Evolutionary conservation across 164 flowering plant genomes (phyloP), one percentile per base, ranked within the genome.

Genomic region (Warburgia ugandensis): DNA sequence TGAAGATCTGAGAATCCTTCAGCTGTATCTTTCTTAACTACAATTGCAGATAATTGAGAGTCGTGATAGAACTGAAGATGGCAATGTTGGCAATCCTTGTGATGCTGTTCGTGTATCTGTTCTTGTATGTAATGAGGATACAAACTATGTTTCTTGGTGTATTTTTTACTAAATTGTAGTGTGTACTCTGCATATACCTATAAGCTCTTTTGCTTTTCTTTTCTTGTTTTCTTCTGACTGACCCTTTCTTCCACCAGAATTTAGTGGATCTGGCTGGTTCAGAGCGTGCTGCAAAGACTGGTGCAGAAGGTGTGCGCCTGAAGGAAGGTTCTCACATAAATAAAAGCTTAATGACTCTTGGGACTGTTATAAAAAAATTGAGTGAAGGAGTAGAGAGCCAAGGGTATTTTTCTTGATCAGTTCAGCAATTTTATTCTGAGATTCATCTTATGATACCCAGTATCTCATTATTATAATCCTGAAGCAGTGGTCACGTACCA

Each of bases 21-120:
- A 50, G 25, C 16, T 21, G 39, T 47, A n/a, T 19, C 3, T 23
- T 20, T 51, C 50, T 41, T 19, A 42, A 12, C 12, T 43, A 14
- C 25, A 52, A 54, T 36, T 50, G 38, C 67, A 92, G 99, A 89
- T 92, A 49, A 92, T 92, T 67, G 99, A 92, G 71, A 92, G 99
- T 60, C 77, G 95, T 50, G 78, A 82, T 48, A 84, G 50, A 71
- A 63, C 62, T 52, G 89, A 78, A 61, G 90, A 75, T 60, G 77
- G 56, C 29, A 75, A 69, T 54, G 50, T 48, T 64, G 76, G 71
- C 9, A 63, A 48, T 52, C 67, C 83, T 26, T 92, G 97, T 71
- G 99, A 92, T 70, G 91, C 99, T 23, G 97, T 92, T 28, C 99
- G 99, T 62, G 97, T 92, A 23, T 92, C 99, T 54, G 95, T 92